Percentiles rank a stretch among this genome's conserved stretches.
These are phyloP conservation scores for Gastrodia elata DNA, from an alignment of 106 monocot species.

Conservation along the genomic window DNA sequence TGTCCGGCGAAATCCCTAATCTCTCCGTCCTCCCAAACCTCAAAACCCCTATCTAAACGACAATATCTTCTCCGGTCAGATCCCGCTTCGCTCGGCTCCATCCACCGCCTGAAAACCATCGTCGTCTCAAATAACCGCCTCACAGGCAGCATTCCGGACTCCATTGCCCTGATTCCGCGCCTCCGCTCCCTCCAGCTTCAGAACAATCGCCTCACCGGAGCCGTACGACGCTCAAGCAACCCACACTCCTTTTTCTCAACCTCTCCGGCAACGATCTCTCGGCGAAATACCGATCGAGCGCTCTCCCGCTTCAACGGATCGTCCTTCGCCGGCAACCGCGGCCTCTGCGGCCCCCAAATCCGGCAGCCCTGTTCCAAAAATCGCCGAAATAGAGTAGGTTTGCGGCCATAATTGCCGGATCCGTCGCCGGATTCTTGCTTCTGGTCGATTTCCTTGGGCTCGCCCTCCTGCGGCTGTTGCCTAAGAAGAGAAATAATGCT, in stretches of 20 bases:
- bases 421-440: slow-evolving; percentile 32
- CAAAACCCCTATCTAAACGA: slow-evolving; percentile 66
- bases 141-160: slow-evolving; percentile 49
- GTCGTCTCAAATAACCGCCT: slow-evolving; percentile 57
- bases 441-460: slow-evolving; percentile 21
- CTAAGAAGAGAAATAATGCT: slow-evolving; percentile 14
- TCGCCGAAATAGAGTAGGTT: slow-evolving; percentile 19
- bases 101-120: slow-evolving; percentile 74
- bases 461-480: slow-evolving; percentile 2
- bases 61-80: slow-evolving; percentile 63
- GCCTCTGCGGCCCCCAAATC: slow-evolving; percentile 58
- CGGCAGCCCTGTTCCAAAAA: slow-evolving; percentile 17
- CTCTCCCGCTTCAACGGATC: slow-evolving; percentile 50
- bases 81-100: slow-evolving; percentile 37
- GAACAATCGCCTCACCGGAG: slow-evolving; percentile 50
- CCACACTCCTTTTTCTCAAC: slow-evolving; percentile 44
- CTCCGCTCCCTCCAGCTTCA: slow-evolving; percentile 54
- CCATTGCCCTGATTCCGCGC: slow-evolving; percentile 30
- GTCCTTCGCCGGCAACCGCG: slow-evolving; percentile 46
- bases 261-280: slow-evolving; percentile 64
- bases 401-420: slow-evolving; percentile 27
- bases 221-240: slow-evolving; percentile 52
- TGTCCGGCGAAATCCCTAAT: slow-evolving; percentile 70
- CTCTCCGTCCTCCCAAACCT: slow-evolving; percentile 47
- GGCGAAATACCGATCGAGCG: slow-evolving; percentile 49